These are phyloP conservation scores for Blastocystis sp. DNA, from an alignment of 352 stramenopile genomes.

Conservation along the genomic window DNA sequence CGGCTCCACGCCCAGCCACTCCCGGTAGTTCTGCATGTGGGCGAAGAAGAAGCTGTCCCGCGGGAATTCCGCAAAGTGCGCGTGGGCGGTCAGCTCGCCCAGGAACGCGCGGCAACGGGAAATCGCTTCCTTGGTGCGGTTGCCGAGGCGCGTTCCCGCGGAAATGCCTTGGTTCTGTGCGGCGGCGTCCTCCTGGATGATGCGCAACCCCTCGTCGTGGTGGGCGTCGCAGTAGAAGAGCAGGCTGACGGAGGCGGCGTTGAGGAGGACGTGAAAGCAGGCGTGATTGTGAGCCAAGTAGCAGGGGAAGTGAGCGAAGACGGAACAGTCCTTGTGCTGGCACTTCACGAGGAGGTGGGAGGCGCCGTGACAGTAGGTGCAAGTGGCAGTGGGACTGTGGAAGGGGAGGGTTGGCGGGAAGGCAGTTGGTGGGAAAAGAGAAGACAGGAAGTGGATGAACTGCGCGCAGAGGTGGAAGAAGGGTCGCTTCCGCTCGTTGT, in stretches of 20 bases:
- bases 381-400: neutral
- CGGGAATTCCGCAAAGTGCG: neutral
- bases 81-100: neutral
- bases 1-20: slow-evolving; percentile 4
- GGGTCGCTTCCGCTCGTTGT: neutral
- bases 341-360: slow-evolving; percentile 42
- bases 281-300: neutral
- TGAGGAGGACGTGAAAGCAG: slow-evolving; percentile 17
- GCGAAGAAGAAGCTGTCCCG: neutral
- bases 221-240: slow-evolving; percentile 41
- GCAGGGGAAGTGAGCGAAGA: slow-evolving; percentile 28
- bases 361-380: slow-evolving; percentile 9
- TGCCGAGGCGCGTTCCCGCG: neutral
- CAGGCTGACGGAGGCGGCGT: slow-evolving; percentile 25
- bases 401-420: neutral
- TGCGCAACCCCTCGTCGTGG: neutral
- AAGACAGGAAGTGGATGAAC: slow-evolving; percentile 1
- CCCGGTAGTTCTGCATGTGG: neutral
- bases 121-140: neutral
- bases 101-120: neutral
- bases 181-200: neutral
- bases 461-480: slow-evolving; percentile 7
- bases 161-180: neutral
- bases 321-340: slow-evolving; percentile 24
- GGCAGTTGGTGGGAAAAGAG: neutral